Conservation (phyloP, 1,139 yeast genomes). For the Candida buenavistaensis region DNA sequence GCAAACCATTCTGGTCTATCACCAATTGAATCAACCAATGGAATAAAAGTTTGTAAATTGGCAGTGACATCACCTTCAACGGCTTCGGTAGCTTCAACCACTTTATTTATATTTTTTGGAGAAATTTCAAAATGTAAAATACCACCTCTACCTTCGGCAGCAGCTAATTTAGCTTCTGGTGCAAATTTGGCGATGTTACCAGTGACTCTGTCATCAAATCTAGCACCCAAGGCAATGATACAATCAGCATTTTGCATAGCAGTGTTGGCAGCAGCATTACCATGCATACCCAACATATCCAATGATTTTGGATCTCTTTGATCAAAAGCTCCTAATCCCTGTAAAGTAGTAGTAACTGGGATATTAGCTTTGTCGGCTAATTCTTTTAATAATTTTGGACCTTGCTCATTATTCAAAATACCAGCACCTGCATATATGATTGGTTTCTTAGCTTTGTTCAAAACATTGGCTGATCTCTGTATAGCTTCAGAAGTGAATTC, state of each 20-base stretch:
- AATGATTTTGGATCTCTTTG: conserved; percentile 88
- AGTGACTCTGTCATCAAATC: conserved; percentile 98
- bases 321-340: conserved; percentile 92
- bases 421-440: conserved; percentile 92
- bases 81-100: conserved; percentile 95
- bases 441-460: conserved; percentile 85
- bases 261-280: conserved; percentile 90
- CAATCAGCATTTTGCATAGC: conserved; percentile 94
- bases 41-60: conserved; percentile 72
- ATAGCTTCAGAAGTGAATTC: conserved; percentile 79
- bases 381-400: conserved; percentile 77
- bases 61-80: conserved; percentile 92
- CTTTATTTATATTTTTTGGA: conserved; percentile 96
- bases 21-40: conserved; percentile 59
- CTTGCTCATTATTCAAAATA: conserved; percentile 74
- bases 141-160: conserved; percentile 88
- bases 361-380: conserved; percentile 87
- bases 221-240: conserved; percentile 91
- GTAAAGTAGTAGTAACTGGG: conserved; percentile 94
- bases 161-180: conserved; percentile 89
- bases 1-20: conserved; percentile 80
- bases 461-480: conserved; percentile 70
- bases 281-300: conserved; percentile 99
- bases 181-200: conserved; percentile 85
- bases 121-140: conserved; percentile 93